Base-by-base conservation (phyloP, 139 green algal species). In the Edaphochlamys debaryana region DNA sequence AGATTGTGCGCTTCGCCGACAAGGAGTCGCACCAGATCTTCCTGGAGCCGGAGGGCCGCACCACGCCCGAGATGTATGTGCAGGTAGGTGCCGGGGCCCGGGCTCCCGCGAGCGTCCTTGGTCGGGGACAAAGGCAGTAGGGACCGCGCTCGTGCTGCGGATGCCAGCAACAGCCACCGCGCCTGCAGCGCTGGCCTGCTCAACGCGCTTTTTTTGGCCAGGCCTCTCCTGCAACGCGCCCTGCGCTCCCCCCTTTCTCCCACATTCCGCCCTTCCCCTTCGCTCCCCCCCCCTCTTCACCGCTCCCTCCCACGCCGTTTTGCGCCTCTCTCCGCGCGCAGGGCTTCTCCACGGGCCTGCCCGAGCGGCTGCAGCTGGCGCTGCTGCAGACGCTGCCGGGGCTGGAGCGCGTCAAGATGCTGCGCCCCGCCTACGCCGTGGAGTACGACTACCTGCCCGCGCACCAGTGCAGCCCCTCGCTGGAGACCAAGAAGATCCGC, bases 371-470 rank as follows among this genome's bases (percentile, higher is more conserved):
- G 79, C 97, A 99, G 92, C 91, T 98, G 60, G 89, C 93, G 7
- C 92, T 99, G 86, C 93, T 99, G 82, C 92, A 92, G 42, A 98
- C 95, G 29, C 91, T 99, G 69, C 96, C 97, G 4, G 97, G 97
- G 0, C 84, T 99, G 72, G 94, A 98, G 91, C 37, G 85, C 22
- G 82, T 82, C 37, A 54, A 73, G 37, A 89, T 89, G 85, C 89
- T 99, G 87, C 88, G 96, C 34, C 95, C 97, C 0, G 97, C 96
- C 0, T 99, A 99, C 75, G 96, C 96, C 11, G 97, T 99, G 58
- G 97, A 99, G 88, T 99, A 99, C 86, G 97, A 99, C 91, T 99
- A 98, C 94, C 85, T 99, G 56, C 96, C 97, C 0, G 97, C 96
- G 0, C 85, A 98, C 87, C 84, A 99, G 92, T 98, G 96, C 88